Evolutionary conservation across 257 asterid species (phyloP), one percentile per base, ranked within the genome.

Genomic region (Solanum infundibuliforme): DNA sequence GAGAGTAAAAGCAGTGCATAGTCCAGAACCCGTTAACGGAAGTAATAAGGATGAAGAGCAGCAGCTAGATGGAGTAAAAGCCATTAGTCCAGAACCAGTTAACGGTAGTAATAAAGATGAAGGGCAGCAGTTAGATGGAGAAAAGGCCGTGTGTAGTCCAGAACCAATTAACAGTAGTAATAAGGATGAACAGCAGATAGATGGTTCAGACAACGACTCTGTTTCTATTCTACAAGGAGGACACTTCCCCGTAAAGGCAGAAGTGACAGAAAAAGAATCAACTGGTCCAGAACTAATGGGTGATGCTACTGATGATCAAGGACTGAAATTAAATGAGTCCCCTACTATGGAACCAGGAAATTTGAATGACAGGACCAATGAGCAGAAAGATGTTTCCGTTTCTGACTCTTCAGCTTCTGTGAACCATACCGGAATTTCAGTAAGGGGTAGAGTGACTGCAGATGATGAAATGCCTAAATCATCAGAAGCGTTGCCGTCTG

Each of bases 391-490:
- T 82, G 69, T 18, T 82, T 48, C 69, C 4, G 52, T 55, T 46
- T 39, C 72, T 69, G 46, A 55, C 75, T 81, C 86, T 62, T 31
- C 36, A 77, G 72, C 36, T 46, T 69, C 66, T 86, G 68, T 12
- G 41, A 18, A 82, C 34, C 48, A 66, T 38, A 79, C 79, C 0
- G 91, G 71, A 87, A 84, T 23, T 84, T 73, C 83, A 41, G 73
- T 74, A 72, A 93, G 84, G 66, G 91, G 83, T 86, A 87, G 87
- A 85, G 48, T 46, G 48, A 58, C 87, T 52, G 87, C 88, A 39
- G 92, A 90, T 83, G 43, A 65, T 88, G 90, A 55, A 66, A 79
- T 48, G 31, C 20, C 41, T 23, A 81, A 69, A 83, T 58, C 86
- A n/a, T 52, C 75, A 12, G 71, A 65, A 85, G 86, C 27, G 20